Conservation (phyloP, 257 asterid species). For the Solanum sejunctum region DNA sequence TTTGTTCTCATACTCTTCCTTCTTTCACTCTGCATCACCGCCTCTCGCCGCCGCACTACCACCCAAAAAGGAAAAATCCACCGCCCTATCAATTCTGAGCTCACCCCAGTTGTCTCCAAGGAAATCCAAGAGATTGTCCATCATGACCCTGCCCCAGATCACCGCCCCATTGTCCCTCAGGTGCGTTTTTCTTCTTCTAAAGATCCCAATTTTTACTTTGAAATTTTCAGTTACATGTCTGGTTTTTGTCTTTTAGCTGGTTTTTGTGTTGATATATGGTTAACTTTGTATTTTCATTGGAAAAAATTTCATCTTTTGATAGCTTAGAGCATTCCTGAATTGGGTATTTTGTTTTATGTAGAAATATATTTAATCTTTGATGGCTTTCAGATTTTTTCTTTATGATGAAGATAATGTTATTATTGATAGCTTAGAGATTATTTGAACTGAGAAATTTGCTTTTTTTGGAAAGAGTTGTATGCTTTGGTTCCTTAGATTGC, state of each 20-base stretch:
- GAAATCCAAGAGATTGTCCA: conserved; percentile 65
- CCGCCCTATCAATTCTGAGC: conserved; percentile 23
- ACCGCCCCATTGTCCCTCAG: conserved; percentile 47
- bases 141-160: conserved; percentile 52
- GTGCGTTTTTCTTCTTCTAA: background rate
- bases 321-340: background rate
- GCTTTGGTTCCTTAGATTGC: background rate
- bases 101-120: conserved; percentile 58
- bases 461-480: background rate
- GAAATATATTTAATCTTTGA: background rate
- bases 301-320: background rate
- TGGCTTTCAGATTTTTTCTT: background rate
- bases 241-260: background rate
- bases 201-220: background rate
- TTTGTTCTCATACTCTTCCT: conserved; percentile 66
- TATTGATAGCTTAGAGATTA: background rate
- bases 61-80: conserved; percentile 8
- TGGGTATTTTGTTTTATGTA: background rate
- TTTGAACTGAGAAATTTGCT: background rate
- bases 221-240: background rate
- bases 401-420: background rate
- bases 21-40: conserved; percentile 70
- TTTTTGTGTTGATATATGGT: background rate
- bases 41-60: conserved; percentile 51
- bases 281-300: background rate